Evolutionary conservation across 2,329 filamentous ascomycete species (phyloP), one percentile per base, ranked within the genome.

Genomic region (Nannizzia gypsea): DNA sequence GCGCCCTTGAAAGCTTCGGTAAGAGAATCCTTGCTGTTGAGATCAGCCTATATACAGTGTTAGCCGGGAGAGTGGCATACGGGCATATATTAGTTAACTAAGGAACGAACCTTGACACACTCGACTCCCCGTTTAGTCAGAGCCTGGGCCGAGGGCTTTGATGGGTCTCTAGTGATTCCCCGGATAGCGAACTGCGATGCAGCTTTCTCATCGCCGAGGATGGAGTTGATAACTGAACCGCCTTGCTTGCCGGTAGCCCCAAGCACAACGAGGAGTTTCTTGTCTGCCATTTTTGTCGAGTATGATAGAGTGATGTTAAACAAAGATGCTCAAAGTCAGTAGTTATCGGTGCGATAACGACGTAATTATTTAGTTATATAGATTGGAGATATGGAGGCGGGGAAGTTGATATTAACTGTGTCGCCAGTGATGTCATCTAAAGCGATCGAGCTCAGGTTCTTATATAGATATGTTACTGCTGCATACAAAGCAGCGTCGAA

Each of bases 241-340:
- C 80, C 80, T 67, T 82, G 80, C 36, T 78, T 73, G 61, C 80
- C 79, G 0, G 80, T 82, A 20, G 78, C 79, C 9, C 80, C 79
- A 56, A 81, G 78, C 22, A 82, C 72, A 22, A 72, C 73, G 42
- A 80, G 68, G 40, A 73, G 34, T 57, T 58, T 48, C 40, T 56
- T 56, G 20, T 56, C 34, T 17, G 54, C 34, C 54, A 56, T 56
- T 24, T 22, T 34, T 42, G 13, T 20, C 8, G 9, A 26, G 6
- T 54, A 20, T 54, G 31, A 28, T 31, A 15, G 6, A n/a, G 17
- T 20, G 24, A 20, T 20, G 15, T 13, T 20, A 54, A 26, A 26
- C 1, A 11, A 54, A 6, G 3, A 36, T 20, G 26, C 31, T n/a
- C 26, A 20, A 26, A 24, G 22, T 1, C 24, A 8, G 3, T 48